These are phyloP conservation scores for Rutstroemia sp. DNA, from an alignment of 2,329 filamentous ascomycete species.

Conservation along the genomic window DNA sequence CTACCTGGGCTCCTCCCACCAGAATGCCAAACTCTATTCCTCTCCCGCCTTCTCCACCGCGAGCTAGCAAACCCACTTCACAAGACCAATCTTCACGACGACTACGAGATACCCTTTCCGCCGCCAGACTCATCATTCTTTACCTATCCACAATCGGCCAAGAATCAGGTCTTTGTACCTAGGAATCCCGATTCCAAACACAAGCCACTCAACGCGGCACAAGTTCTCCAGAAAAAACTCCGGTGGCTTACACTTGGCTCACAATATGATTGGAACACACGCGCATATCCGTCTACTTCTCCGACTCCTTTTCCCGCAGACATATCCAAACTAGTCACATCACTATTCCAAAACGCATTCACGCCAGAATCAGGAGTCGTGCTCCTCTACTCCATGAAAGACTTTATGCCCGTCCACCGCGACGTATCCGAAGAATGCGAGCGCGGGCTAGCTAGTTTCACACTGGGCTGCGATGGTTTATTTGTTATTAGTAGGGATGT, in stretches of 20 bases:
- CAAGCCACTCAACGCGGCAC: constrained; percentile 61
- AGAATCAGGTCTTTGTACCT: constrained; percentile 56
- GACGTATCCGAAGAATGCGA: constrained; percentile 84
- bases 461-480: constrained; percentile 81
- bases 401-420: constrained; percentile 86
- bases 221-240: constrained; percentile 71
- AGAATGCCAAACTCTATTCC: constrained; percentile 59
- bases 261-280: constrained; percentile 91
- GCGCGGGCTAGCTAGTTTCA: constrained; percentile 73
- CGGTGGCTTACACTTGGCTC: constrained; percentile 92
- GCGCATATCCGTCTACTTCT: constrained; percentile 60
- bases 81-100: constrained; percentile 79
- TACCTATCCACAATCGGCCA: constrained; percentile 42
- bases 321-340: constrained; percentile 58
- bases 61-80: constrained; percentile 69
- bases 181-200: constrained; percentile 53
- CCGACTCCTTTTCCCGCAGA: constrained; percentile 71
- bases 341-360: constrained; percentile 64
- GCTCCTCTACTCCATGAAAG: constrained; percentile 83
- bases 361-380: constrained; percentile 82
- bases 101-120: constrained; percentile 63
- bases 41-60: constrained; percentile 68
- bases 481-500: constrained; percentile 67
- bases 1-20: constrained; percentile 68
- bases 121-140: constrained; percentile 39